Conservation (phyloP, 1,284 basidiomycete species). For the Ganoderma meredithae region DNA sequence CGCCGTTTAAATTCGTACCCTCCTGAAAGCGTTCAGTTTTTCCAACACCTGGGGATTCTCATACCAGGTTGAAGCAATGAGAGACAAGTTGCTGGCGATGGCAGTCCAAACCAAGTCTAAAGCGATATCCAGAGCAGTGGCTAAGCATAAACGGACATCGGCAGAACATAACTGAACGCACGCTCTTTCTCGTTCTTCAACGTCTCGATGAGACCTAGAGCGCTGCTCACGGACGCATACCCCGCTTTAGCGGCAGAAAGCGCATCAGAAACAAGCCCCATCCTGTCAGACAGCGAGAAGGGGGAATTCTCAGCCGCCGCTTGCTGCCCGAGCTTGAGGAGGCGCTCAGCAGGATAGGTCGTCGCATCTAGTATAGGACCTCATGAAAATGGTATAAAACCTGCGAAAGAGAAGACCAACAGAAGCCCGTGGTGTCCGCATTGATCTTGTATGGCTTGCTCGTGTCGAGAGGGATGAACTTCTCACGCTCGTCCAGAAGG, state of each 20-base stretch:
- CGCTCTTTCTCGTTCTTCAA: slow-evolving; percentile 81
- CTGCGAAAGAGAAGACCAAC: slow-evolving; percentile 52
- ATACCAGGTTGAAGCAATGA: slow-evolving; percentile 84
- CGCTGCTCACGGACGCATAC: slow-evolving; percentile 78
- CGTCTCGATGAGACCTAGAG: slow-evolving; percentile 75
- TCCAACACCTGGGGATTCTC: slow-evolving; percentile 74
- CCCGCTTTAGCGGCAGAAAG: slow-evolving; percentile 86
- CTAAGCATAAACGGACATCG: not conserved
- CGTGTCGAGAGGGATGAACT: slow-evolving; percentile 72
- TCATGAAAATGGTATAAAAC: slow-evolving; percentile 7
- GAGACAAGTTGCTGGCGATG: slow-evolving; percentile 62
- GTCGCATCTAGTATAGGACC: slow-evolving; percentile 71
- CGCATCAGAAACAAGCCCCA: slow-evolving; percentile 86
- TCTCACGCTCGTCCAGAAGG: slow-evolving; percentile 78
- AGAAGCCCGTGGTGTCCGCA: slow-evolving; percentile 89
- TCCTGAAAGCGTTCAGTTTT: slow-evolving; percentile 68
- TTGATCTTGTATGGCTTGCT: slow-evolving; percentile 88
- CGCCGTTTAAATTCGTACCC: slow-evolving; percentile 45
- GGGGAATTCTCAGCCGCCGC: slow-evolving; percentile 70
- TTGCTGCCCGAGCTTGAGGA: slow-evolving; percentile 82
- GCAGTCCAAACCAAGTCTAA: slow-evolving; percentile 80
- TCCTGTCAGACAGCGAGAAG: slow-evolving; percentile 86
- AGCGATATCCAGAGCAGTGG: not conserved
- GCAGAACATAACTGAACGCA: slow-evolving; percentile 44
- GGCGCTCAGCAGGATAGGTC: slow-evolving; percentile 84